Evolutionary conservation across 2,329 filamentous ascomycete genomes (phyloP), one percentile per base, ranked within the genome.

Genomic region (Xylariomycetidae sp.): DNA sequence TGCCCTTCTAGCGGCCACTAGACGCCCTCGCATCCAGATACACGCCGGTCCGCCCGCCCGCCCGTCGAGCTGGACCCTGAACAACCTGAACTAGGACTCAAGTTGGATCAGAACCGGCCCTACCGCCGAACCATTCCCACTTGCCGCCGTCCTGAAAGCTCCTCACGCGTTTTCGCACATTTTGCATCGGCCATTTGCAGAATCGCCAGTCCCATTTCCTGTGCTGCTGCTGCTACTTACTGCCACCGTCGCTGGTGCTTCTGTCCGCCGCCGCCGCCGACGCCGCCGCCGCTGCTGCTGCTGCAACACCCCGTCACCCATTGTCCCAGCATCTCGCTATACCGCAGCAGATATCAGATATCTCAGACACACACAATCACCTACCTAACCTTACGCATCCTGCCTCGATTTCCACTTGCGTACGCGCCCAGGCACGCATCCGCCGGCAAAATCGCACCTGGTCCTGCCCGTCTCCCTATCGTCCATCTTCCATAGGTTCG

Each of bases 321-420:
- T n/a, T n/a, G n/a, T n/a, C n/a, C n/a, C n/a, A n/a, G n/a, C n/a
- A n/a, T n/a, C n/a, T n/a, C n/a, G n/a, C n/a, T n/a, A n/a, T n/a
- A n/a, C n/a, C n/a, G n/a, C n/a, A n/a, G n/a, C 22, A 44, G 37
- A 43, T 37, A 42, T 45, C 43, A 37, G 34, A 40, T 47, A 43
- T 27, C 38, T 35, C 31, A 42, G 28, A 32, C 30, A 33, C 32
- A 37, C 38, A 39, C n/a, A 13, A 44, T 43, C 40, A 36, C 30
- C 31, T 39, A 29, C 35, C 32, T 43, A 37, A 32, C 32, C 30
- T 14, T 25, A 7, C 24, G 20, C 26, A 28, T n/a, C n/a, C n/a
- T n/a, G n/a, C n/a, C n/a, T n/a, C n/a, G n/a, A n/a, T n/a, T n/a
- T n/a, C n/a, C n/a, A n/a, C n/a, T n/a, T n/a, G n/a, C n/a, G n/a